These are phyloP conservation scores for Eleusine indica DNA, from an alignment of 176 grass and related monocot species.

Conservation along the genomic window DNA sequence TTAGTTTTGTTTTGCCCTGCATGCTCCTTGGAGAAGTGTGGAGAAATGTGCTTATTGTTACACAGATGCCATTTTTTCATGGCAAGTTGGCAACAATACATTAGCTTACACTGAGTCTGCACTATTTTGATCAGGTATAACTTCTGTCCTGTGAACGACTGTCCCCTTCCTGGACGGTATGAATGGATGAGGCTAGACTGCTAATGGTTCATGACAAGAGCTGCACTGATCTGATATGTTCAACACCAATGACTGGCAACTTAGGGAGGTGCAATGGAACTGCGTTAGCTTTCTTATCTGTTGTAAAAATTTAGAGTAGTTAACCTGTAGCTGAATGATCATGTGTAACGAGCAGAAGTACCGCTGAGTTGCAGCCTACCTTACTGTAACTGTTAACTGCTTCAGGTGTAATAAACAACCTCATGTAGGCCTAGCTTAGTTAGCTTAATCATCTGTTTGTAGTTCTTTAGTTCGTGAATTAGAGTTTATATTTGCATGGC, in stretches of 20 bases:
- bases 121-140: conserved; percentile 62
- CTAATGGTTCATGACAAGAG: conserved; percentile 30
- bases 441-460: conserved; percentile 26
- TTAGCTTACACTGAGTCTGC: background rate
- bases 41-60: background rate
- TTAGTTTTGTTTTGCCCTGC: background rate
- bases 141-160: conserved; percentile 59
- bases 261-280: conserved; percentile 2
- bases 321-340: conserved; percentile 45
- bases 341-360: conserved; percentile 32
- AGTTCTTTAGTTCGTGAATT: conserved; percentile 20
- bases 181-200: conserved; percentile 64
- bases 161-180: conserved; percentile 62
- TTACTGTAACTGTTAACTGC: conserved; percentile 52
- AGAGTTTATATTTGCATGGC: conserved; percentile 33
- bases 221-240: conserved; percentile 37
- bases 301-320: conserved; percentile 62
- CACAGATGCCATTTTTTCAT: background rate
- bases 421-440: conserved; percentile 26
- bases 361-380: conserved; percentile 29
- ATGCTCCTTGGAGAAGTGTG: background rate
- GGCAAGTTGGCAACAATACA: background rate
- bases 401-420: conserved; percentile 40
- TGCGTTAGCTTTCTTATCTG: conserved; percentile 41
- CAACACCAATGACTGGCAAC: conserved; percentile 22